phyloP scores from a whole-genome alignment of 1,284 basidiomycete species.

The Trichosporon asahii region DNA sequence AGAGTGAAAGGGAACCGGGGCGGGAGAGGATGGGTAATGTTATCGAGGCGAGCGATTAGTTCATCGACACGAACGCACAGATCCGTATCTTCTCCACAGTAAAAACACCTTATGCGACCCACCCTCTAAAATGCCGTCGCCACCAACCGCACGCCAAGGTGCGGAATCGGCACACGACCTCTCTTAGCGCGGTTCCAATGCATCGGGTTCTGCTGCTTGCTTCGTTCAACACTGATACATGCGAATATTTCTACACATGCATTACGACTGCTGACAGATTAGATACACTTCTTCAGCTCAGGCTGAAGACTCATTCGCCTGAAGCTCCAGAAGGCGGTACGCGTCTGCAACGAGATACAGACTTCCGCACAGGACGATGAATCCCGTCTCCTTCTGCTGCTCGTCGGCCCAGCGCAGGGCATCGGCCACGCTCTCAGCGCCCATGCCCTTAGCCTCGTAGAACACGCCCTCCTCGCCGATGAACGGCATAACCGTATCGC shows the following conservation, averaged over 20 bases:
- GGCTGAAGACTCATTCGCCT: neutral
- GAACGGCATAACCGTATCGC: constrained; percentile 37
- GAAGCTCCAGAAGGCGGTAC: constrained; percentile 58
- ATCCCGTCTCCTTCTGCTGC: constrained; percentile 42
- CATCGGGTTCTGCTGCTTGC: neutral
- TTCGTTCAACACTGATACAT: neutral
- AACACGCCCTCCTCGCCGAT: constrained; percentile 30
- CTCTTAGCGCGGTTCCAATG: neutral
- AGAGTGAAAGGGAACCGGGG: neutral
- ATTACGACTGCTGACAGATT: neutral
- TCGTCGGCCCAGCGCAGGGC: constrained; percentile 32
- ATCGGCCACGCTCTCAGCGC: constrained; percentile 27
- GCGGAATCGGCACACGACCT: neutral
- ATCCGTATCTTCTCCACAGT: neutral
- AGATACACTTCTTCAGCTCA: neutral
- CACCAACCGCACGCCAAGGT: neutral
- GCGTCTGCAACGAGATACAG: constrained; percentile 86
- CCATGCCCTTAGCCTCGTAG: constrained; percentile 15
- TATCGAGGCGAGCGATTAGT: neutral
- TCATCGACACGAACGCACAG: neutral
- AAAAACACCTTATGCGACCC: neutral
- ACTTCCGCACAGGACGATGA: constrained; percentile 79
- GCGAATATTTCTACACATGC: neutral
- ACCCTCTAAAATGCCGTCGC: neutral
- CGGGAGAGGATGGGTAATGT: neutral